Evolutionary conservation across 345 rosid species (phyloP).

Genomic region (Arabidopsis suecica): DNA sequence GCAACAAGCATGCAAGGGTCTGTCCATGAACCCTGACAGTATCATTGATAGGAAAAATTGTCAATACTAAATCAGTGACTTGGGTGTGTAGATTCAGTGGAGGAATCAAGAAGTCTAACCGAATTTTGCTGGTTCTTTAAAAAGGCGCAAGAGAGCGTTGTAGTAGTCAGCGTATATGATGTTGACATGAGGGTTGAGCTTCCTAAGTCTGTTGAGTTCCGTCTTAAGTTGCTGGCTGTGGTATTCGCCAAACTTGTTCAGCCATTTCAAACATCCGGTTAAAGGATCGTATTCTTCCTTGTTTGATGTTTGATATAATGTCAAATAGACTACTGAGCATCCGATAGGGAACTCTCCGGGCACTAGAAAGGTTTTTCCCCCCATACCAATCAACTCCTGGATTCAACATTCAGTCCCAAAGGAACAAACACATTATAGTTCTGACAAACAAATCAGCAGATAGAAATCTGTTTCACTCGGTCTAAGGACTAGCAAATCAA

Average conservation of each 20-base stretch:
- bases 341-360: constrained; percentile 57
- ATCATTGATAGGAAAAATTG: background rate
- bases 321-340: constrained; percentile 43
- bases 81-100: background rate
- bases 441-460: background rate
- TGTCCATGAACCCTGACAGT: constrained; percentile 41
- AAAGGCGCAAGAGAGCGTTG: constrained; percentile 40
- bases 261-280: constrained; percentile 53
- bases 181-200: constrained; percentile 46
- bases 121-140: constrained; percentile 44
- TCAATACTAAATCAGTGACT: background rate
- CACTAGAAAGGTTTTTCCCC: constrained; percentile 52
- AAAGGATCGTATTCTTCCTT: constrained; percentile 46
- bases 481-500: background rate
- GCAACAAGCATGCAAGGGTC: constrained; percentile 47
- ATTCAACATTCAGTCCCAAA: constrained; percentile 8
- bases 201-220: constrained; percentile 37
- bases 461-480: background rate
- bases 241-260: constrained; percentile 48
- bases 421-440: constrained; percentile 4
- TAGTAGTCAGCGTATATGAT: constrained; percentile 54
- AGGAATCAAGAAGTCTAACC: constrained; percentile 40
- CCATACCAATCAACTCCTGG: constrained; percentile 55
- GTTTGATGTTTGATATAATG: constrained; percentile 41
- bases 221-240: constrained; percentile 47